phyloP scores from a whole-genome alignment of 1,284 basidiomycete genomes.

The Ganoderma sp. region DNA sequence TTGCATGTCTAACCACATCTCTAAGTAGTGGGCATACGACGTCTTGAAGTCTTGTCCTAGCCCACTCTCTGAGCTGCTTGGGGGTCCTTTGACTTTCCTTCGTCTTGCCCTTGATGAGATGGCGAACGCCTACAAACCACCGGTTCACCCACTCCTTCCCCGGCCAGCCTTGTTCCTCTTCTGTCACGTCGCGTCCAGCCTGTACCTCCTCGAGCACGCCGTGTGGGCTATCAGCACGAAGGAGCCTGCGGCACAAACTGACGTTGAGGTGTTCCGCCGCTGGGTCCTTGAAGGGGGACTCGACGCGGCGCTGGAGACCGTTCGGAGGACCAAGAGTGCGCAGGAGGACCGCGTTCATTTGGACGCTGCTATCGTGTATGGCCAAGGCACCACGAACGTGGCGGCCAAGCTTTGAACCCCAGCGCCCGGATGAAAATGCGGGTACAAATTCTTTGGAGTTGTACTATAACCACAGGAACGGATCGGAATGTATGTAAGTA shows the following conservation, averaged over 20 bases:
- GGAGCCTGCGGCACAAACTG: conserved; percentile 44
- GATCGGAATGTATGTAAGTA: neutral
- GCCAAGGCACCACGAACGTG: conserved; percentile 12
- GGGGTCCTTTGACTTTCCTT: conserved; percentile 42
- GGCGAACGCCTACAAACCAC: conserved; percentile 43
- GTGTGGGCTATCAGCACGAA: conserved; percentile 55
- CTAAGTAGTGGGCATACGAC: conserved; percentile 62
- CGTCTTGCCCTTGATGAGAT: conserved; percentile 47
- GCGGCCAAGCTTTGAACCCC: conserved; percentile 20
- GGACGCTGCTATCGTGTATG: conserved; percentile 46
- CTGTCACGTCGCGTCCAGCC: conserved; percentile 55
- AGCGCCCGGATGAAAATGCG: neutral
- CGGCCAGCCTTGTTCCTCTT: conserved; percentile 63
- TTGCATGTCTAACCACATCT: conserved; percentile 17
- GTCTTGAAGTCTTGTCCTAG: conserved; percentile 51
- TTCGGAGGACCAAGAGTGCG: conserved; percentile 43
- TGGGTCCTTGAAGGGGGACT: conserved; percentile 65
- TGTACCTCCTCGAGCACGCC: conserved; percentile 69
- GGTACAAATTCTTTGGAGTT: neutral
- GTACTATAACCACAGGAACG: neutral
- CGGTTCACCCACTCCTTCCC: conserved; percentile 53
- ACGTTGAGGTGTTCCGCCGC: conserved; percentile 59
- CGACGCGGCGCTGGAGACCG: conserved; percentile 47
- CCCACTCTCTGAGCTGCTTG: conserved; percentile 38
- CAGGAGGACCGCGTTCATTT: conserved; percentile 40